Conservation (phyloP, 1,284 basidiomycete species). For the Spongiforma sp. region DNA sequence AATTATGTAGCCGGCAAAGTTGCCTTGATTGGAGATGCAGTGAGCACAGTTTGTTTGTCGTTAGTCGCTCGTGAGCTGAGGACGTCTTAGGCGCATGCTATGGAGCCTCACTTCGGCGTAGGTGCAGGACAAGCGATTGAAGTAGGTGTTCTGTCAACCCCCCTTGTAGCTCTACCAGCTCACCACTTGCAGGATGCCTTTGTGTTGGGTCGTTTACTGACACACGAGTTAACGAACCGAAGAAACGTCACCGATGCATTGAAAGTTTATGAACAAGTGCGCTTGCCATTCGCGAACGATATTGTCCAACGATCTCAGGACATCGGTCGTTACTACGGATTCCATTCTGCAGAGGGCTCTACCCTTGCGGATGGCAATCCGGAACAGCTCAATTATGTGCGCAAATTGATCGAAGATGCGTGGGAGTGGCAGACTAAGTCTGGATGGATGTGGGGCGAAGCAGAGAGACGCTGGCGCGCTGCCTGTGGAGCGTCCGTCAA, state of each 20-base stretch:
- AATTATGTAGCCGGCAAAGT: slow-evolving; percentile 34
- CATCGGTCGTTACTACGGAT: slow-evolving; percentile 5
- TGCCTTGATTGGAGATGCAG: slow-evolving; percentile 43
- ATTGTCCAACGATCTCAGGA: slow-evolving; percentile 13
- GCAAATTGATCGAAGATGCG: too few relatives aligned
- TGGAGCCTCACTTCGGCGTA: slow-evolving; percentile 36
- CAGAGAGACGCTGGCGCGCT: too few relatives aligned
- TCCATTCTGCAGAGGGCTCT: too few relatives aligned
- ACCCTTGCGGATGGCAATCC: neutral
- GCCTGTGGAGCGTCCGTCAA: too few relatives aligned
- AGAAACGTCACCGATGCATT: slow-evolving; percentile 30
- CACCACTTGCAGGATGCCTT: slow-evolving; percentile 37
- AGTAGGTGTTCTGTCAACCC: slow-evolving; percentile 15
- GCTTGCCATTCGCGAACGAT: slow-evolving; percentile 33
- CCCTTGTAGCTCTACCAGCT: neutral
- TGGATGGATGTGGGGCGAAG: too few relatives aligned
- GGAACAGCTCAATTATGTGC: too few relatives aligned
- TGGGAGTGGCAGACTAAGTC: too few relatives aligned
- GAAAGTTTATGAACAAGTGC: slow-evolving; percentile 36
- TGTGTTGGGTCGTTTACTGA: slow-evolving; percentile 40
- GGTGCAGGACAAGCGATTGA: slow-evolving; percentile 41
- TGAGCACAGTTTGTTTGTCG: slow-evolving; percentile 9
- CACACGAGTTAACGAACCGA: slow-evolving; percentile 28
- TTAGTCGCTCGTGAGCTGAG: neutral
- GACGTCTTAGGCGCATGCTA: slow-evolving; percentile 34